Conservation (phyloP, 305 asterid species). For the Fraxinus xanthoxyloides region DNA sequence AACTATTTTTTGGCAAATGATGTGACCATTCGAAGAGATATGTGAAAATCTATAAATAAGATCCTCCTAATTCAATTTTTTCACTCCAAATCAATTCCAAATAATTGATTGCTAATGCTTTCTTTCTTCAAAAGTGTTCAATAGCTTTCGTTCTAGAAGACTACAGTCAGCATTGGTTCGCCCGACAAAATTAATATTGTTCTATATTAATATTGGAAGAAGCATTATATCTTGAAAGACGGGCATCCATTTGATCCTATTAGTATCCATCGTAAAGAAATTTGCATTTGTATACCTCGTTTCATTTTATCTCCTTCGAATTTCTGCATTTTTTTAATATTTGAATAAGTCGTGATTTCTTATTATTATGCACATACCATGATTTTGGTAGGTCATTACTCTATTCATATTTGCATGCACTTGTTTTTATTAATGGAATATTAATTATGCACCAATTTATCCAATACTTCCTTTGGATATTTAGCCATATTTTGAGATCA, state of each 20-base stretch:
- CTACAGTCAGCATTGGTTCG: too few relatives aligned
- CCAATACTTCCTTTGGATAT: background rate
- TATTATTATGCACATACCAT: background rate
- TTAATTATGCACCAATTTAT: background rate
- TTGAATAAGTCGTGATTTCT: background rate
- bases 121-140: background rate
- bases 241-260: background rate
- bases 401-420: background rate
- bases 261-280: too few relatives aligned
- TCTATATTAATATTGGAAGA: background rate
- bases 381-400: background rate
- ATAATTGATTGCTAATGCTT: background rate
- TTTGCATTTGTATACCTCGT: background rate
- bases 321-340: too few relatives aligned
- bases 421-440: background rate
- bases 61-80: background rate
- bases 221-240: too few relatives aligned
- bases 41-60: background rate
- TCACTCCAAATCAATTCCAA: background rate
- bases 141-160: background rate
- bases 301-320: too few relatives aligned
- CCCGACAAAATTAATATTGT: background rate
- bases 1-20: background rate
- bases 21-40: background rate
- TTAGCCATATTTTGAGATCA: background rate